phyloP scores from a whole-genome alignment of 495 filamentous ascomycete species.

The Talaromyces liani region DNA sequence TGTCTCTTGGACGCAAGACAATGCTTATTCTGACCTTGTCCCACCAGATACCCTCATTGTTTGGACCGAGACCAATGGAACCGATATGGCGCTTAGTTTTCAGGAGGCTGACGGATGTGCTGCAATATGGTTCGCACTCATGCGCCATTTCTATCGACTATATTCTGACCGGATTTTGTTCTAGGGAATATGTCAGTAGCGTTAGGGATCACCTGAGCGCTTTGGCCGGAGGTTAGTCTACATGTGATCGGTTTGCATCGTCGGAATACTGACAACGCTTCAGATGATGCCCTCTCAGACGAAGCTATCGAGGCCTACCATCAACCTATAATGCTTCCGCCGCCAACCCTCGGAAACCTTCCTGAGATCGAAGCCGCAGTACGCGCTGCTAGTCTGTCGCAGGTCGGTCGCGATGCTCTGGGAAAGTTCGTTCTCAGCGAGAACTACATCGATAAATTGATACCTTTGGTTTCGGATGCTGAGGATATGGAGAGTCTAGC shows the following conservation, averaged over 20 bases:
- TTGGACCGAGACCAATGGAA: slow-evolving; percentile 83
- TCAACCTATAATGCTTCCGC: slow-evolving; percentile 65
- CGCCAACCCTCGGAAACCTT: slow-evolving; percentile 71
- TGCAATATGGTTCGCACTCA: slow-evolving; percentile 66
- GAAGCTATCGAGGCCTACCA: slow-evolving; percentile 62
- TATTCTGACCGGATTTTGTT: slow-evolving; percentile 11
- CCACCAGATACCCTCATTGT: slow-evolving; percentile 87
- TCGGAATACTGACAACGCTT: slow-evolving; percentile 3
- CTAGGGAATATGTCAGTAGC: slow-evolving; percentile 83
- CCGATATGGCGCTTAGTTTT: slow-evolving; percentile 97
- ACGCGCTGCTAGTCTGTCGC: slow-evolving; percentile 63
- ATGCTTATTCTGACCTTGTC: slow-evolving; percentile 18
- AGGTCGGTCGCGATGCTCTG: slow-evolving; percentile 76
- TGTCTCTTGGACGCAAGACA: slow-evolving; percentile 9
- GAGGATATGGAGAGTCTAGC: slow-evolving; percentile 83
- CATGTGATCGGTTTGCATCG: not conserved
- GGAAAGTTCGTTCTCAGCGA: slow-evolving; percentile 78
- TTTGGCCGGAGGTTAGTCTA: slow-evolving; percentile 42
- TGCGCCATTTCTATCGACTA: slow-evolving; percentile 1
- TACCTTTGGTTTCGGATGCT: slow-evolving; percentile 74
- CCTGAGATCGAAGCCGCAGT: slow-evolving; percentile 76
- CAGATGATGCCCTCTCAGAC: slow-evolving; percentile 88
- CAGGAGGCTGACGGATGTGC: slow-evolving; percentile 95
- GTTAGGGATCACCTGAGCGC: slow-evolving; percentile 64
- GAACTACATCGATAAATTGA: slow-evolving; percentile 81